Base-by-base conservation (phyloP, 2,329 filamentous ascomycete genomes). In the Nemania serpens region DNA sequence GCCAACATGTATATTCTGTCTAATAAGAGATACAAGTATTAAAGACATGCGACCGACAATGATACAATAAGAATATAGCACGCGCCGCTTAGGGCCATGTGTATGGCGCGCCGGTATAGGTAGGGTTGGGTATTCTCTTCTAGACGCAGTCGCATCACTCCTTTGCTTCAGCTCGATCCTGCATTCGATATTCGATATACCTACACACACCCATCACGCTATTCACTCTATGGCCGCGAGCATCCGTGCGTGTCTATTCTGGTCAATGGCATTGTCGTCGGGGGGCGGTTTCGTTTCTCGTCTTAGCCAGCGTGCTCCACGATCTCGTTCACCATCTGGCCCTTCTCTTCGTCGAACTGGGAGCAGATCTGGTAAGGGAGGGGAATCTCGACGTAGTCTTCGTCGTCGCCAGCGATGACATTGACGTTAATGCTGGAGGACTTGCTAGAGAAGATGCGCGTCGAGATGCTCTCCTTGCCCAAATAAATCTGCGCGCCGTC, bases 401-500 rank as follows among this genome's bases (percentile, higher is more conserved):
- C 91, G 33, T 91, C 86, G 29, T 81, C 82, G 7, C 86, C 86
- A 18, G 82, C 78, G 2, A 93, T 86, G 12, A 98, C 80, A 68
- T 96, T 93, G 68, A 99, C 83, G 77, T 99, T 93, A 69, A 99
- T 82, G 77, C 98, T 99, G 70, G 65, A 67, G 36, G 65, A 66
- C 55, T 67, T 67, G 61, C 65, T 67, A 10, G 65, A 42, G 65
- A 67, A 67, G 43, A 99, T 83, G 52, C 89, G 87, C 3, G 88
- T 86, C 64, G 88, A 94, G 80, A 97, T 98, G 82, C 91, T 96
- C 36, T 93, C 88, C 73, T 90, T 89, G 75, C 89, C 87, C 18
- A 99, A 86, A 75, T 97, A 99, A 64, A 99, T 80, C 62, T 89
- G 88, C 0, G 92, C 94, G 58, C 93, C 88, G 73, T 99, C 95